Evolutionary conservation across 805 yeast genomes (phyloP).

Genomic region (Cyberlindnera maritima): DNA sequence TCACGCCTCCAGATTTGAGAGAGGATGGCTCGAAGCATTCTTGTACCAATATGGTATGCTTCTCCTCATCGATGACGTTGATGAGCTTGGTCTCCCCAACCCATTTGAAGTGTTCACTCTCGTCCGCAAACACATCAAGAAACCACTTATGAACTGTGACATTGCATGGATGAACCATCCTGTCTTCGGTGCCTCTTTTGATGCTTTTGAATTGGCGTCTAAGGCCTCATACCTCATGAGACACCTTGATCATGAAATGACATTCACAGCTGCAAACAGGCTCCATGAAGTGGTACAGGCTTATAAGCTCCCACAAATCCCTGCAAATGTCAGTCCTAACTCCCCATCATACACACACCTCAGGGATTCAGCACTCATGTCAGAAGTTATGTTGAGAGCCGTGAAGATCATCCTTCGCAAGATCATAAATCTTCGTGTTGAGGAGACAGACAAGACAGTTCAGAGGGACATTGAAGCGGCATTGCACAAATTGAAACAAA

Average conservation of each 20-base stretch:
- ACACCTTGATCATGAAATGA: slow-evolving; percentile 11
- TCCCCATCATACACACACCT: slow-evolving; percentile 9
- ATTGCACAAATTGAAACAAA: slow-evolving; percentile 6
- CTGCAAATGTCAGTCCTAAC: slow-evolving; percentile 11
- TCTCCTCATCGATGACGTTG: slow-evolving; percentile 34
- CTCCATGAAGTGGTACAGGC: slow-evolving; percentile 11
- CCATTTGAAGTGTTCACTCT: slow-evolving; percentile 39
- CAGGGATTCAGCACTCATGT: slow-evolving; percentile 17
- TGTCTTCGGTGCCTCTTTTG: slow-evolving; percentile 36
- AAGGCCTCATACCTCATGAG: slow-evolving; percentile 33
- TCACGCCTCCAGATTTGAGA: slow-evolving; percentile 19
- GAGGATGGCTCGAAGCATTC: slow-evolving; percentile 43
- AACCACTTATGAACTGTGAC: slow-evolving; percentile 34
- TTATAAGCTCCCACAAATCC: slow-evolving; percentile 17
- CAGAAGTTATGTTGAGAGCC: slow-evolving; percentile 17
- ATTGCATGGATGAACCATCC: slow-evolving; percentile 43
- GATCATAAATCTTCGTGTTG: slow-evolving; percentile 8
- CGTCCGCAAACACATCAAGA: slow-evolving; percentile 30
- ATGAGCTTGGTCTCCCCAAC: slow-evolving; percentile 34
- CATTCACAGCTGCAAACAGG: slow-evolving; percentile 11
- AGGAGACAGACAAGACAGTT: neutral
- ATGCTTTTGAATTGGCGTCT: slow-evolving; percentile 34
- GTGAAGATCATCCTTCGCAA: slow-evolving; percentile 21
- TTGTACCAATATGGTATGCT: slow-evolving; percentile 41
- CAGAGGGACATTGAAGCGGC: slow-evolving; percentile 15